Percentiles rank a stretch among this genome's conserved stretches.
Conservation (phyloP, 2,329 filamentous ascomycete species). For the Botryotinia narcissicola region DNA sequence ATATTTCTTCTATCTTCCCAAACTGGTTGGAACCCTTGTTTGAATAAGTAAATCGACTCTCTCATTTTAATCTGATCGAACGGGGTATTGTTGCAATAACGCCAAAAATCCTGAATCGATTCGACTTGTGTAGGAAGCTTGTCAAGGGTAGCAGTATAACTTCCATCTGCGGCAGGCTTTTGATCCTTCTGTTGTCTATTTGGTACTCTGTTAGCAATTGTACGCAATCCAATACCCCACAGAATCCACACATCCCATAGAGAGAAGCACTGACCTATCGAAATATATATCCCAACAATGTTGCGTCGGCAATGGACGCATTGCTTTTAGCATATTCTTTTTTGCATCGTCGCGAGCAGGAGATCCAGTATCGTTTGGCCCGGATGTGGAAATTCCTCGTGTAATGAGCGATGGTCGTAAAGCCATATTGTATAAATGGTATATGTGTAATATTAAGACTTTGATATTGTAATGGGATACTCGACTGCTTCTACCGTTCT, state of each 20-base stretch:
- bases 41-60: conserved; percentile 78
- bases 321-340: conserved; percentile 76
- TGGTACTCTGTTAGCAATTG: background rate
- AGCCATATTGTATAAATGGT: conserved; percentile 46
- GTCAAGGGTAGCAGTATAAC: conserved; percentile 47
- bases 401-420: conserved; percentile 59
- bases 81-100: conserved; percentile 78
- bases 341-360: conserved; percentile 77
- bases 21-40: conserved; percentile 70
- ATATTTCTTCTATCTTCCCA: conserved; percentile 88
- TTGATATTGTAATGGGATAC: background rate
- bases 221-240: background rate
- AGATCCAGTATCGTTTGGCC: conserved; percentile 60
- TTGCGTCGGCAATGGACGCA: conserved; percentile 71
- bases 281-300: conserved; percentile 77
- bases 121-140: conserved; percentile 66
- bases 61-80: conserved; percentile 73
- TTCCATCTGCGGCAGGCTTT: conserved; percentile 38
- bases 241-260: background rate
- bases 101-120: conserved; percentile 82
- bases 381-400: conserved; percentile 60
- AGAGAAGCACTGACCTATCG: conserved; percentile 48
- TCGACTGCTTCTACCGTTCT: conserved; percentile 1
- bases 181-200: conserved; percentile 38
- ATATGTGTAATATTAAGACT: conserved; percentile 7